A percentile compares a stretch with the other conserved stretches of the same genome.
Evolutionary conservation across 192 early-diverging fungal genomes (phyloP).

Genomic region (Geranomyces variabilis): DNA sequence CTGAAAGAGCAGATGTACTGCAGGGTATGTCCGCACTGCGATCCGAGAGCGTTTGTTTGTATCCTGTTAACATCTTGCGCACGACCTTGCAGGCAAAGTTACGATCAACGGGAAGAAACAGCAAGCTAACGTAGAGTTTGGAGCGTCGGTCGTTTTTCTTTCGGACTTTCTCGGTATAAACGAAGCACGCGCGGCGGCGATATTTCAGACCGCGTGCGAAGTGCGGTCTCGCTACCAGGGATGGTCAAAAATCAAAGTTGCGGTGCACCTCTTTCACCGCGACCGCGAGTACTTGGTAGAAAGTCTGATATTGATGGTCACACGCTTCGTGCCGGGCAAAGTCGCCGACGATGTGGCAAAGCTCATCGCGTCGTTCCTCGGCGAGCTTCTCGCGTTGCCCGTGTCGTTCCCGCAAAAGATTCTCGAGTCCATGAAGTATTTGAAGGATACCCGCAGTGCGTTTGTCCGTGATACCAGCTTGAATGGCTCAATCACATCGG

Average conservation of each 20-base stretch:
- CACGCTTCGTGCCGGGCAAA: slow-evolving; percentile 10
- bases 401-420: slow-evolving; percentile 4
- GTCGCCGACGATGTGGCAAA: slow-evolving; percentile 30
- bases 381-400: neutral
- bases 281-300: slow-evolving; percentile 67
- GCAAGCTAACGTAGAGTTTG: slow-evolving; percentile 66
- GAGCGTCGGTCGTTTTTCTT: slow-evolving; percentile 63
- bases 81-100: slow-evolving; percentile 11
- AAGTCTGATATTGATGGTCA: slow-evolving; percentile 40
- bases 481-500: neutral
- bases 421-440: slow-evolving; percentile 12
- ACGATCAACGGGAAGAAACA: slow-evolving; percentile 30
- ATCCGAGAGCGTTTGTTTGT: neutral
- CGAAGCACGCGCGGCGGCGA: slow-evolving; percentile 72
- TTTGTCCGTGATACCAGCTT: neutral
- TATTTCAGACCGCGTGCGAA: slow-evolving; percentile 64
- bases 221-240: slow-evolving; percentile 10
- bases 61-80: neutral
- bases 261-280: slow-evolving; percentile 68
- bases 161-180: slow-evolving; percentile 81
- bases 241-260: slow-evolving; percentile 51
- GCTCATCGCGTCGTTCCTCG: slow-evolving; percentile 26
- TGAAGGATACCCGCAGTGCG: neutral
- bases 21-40: neutral
- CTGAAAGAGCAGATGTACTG: neutral